Evolutionary conservation across 2,329 filamentous ascomycete genomes (phyloP), one percentile per base, ranked within the genome.

Genomic region (Purpureocillium lavendulum): DNA sequence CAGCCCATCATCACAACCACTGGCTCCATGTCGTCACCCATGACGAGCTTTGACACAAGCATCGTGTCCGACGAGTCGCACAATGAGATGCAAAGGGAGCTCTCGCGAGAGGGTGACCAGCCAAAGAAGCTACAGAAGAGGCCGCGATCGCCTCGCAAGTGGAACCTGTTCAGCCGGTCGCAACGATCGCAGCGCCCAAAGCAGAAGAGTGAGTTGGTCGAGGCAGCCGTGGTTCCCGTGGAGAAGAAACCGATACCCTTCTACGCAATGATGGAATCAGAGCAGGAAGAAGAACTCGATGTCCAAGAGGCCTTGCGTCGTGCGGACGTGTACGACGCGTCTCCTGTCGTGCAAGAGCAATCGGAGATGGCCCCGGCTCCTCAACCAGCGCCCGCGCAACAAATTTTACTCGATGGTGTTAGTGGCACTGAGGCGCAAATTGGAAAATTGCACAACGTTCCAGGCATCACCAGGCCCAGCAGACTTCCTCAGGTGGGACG

Each of bases 401-500:
- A 26, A 10, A 26, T 26, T 26, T 5, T 26, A 26, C 10, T 10
- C 6, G 21, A 26, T 10, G 21, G 21, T 10, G 21, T 26, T 5
- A 26, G 21, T 26, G 21, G 21, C 21, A 10, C 21, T 5, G 21
- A 26, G 21, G 21, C 21, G 10, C 5, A 26, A 6, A 26, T 26
- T 26, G 21, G 21, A 10, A 5, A 10, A 26, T 26, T 26, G 21
- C 21, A 26, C 21, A 5, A 5, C 5, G 21, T 26, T 26, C 21
- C 21, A 6, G 21, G 10, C 6, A 26, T 26, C 21, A 10, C 21
- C 5, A 49, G 53, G 21, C 58, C 55, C 7, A 85, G 78, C 54
- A 75, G 88, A 40, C 66, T 94, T 14, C 78, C 81, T 21, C 87
- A 90, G 49, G 80, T 95, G 35, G 89, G 88, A 8, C 78, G 89